phyloP scores from a whole-genome alignment of 352 stramenopile genomes.

The Globisporangium ultimum region DNA sequence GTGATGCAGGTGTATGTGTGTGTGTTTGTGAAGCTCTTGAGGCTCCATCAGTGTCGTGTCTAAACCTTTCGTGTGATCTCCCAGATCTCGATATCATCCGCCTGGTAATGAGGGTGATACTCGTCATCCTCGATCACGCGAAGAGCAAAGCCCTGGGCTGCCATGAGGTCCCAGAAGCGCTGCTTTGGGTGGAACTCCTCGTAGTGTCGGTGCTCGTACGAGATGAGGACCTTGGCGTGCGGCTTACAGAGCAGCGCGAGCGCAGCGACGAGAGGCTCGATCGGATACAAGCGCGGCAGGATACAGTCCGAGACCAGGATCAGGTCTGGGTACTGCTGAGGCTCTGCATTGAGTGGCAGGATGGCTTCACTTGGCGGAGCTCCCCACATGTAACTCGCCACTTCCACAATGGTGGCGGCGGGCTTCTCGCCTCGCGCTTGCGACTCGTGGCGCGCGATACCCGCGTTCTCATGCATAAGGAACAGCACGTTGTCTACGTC shows the following conservation, averaged over 20 bases:
- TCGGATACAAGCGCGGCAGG: constrained; percentile 94
- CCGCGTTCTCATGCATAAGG: constrained; percentile 89
- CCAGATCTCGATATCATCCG: constrained; percentile 91
- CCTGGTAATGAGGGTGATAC: constrained; percentile 74
- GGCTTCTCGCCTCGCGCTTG: constrained; percentile 15
- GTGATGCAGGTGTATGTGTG: no score
- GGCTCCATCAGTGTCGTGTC: no score
- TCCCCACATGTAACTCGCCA: constrained; percentile 91
- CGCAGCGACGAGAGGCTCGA: constrained; percentile 91
- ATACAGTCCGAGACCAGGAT: constrained; percentile 95
- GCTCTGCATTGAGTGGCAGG: constrained; percentile 13
- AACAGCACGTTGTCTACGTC: constrained; percentile 89
- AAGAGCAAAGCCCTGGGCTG: constrained; percentile 39
- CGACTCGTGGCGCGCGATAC: constrained; percentile 22
- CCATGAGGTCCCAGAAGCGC: constrained; percentile 76
- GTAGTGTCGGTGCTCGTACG: constrained; percentile 87
- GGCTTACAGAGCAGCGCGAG: constrained; percentile 63
- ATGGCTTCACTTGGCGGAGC: constrained; percentile 29
- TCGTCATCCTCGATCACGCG: constrained; percentile 42
- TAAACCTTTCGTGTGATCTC: constrained; percentile 26
- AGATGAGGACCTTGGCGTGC: constrained; percentile 71
- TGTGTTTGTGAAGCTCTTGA: no score
- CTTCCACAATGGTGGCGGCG: constrained; percentile 39
- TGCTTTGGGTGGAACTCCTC: constrained; percentile 75
- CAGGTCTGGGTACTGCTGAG: constrained; percentile 47